Conservation (phyloP, 148 eudicot species). For the Fagopyrum tataricum region DNA sequence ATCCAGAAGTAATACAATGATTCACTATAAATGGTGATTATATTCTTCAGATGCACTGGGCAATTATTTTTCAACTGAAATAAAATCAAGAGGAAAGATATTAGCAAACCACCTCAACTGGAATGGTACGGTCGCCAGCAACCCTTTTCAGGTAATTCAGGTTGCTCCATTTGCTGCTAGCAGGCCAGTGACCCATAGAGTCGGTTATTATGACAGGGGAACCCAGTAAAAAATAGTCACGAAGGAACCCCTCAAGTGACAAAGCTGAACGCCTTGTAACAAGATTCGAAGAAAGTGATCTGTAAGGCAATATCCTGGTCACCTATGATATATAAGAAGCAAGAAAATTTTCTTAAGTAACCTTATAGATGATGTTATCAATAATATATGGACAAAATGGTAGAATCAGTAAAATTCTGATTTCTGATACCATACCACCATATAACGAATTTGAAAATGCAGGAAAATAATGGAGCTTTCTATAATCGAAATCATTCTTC, state of each 20-base stretch:
- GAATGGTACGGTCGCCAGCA: constrained; percentile 92
- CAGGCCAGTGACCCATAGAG: constrained; percentile 94
- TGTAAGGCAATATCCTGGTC: constrained; percentile 46
- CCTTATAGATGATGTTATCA: neutral
- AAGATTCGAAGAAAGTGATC: constrained; percentile 57
- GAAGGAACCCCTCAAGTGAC: constrained; percentile 81
- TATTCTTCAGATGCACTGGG: neutral
- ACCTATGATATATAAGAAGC: constrained; percentile 27
- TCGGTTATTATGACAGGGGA: constrained; percentile 82
- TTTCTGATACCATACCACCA: neutral
- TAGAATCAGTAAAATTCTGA: neutral
- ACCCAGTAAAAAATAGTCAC: constrained; percentile 61
- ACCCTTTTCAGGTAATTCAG: constrained; percentile 65
- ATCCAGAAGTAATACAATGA: neutral
- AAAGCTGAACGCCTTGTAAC: constrained; percentile 45
- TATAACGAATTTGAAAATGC: neutral
- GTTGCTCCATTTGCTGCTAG: constrained; percentile 75
- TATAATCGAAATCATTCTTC: neutral
- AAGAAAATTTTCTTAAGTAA: neutral
- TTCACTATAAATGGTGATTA: neutral
- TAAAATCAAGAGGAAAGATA: constrained; percentile 25
- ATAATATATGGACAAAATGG: neutral
- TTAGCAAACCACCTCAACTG: constrained; percentile 85
- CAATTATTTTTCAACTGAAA: constrained; percentile 1
- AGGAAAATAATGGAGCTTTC: neutral